Conservation (phyloP, 2,329 filamentous ascomycete species). For the Trichoderma endophyticum region DNA sequence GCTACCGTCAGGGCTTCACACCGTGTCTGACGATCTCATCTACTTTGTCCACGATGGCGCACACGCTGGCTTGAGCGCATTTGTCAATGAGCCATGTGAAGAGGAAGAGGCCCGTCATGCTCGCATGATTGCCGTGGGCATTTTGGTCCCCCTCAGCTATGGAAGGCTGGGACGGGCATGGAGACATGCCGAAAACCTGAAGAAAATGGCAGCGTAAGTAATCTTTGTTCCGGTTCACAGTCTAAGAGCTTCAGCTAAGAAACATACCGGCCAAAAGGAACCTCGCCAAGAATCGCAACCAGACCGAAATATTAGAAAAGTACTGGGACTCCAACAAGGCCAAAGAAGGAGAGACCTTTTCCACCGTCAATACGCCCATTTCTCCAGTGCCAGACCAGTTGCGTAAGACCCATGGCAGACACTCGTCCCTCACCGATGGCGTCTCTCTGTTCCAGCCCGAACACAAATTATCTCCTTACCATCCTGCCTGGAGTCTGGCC, state of each 20-base stretch:
- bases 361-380: slow-evolving; percentile 38
- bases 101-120: slow-evolving; percentile 78
- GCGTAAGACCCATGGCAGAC: slow-evolving; percentile 49
- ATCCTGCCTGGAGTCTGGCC: slow-evolving; percentile 82
- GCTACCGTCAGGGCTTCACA: slow-evolving; percentile 87
- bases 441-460: slow-evolving; percentile 56
- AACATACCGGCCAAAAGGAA: slow-evolving; percentile 35
- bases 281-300: slow-evolving; percentile 62
- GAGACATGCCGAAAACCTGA: slow-evolving; percentile 76
- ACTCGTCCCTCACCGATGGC: slow-evolving; percentile 61
- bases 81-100: slow-evolving; percentile 77
- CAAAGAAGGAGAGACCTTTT: slow-evolving; percentile 34
- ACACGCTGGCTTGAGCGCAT: slow-evolving; percentile 87
- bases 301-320: slow-evolving; percentile 64
- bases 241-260: slow-evolving; percentile 24
- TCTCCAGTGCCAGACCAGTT: slow-evolving; percentile 28
- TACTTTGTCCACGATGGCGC: slow-evolving; percentile 84
- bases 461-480: slow-evolving; percentile 69
- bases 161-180: slow-evolving; percentile 84
- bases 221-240: background rate
- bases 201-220: slow-evolving; percentile 67
- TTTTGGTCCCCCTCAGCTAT: slow-evolving; percentile 80
- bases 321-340: slow-evolving; percentile 68
- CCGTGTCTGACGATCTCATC: slow-evolving; percentile 81
- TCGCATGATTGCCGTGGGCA: slow-evolving; percentile 86